Evolutionary conservation across 2,329 filamentous ascomycete genomes (phyloP).

Genomic region (Diplodia seriata): DNA sequence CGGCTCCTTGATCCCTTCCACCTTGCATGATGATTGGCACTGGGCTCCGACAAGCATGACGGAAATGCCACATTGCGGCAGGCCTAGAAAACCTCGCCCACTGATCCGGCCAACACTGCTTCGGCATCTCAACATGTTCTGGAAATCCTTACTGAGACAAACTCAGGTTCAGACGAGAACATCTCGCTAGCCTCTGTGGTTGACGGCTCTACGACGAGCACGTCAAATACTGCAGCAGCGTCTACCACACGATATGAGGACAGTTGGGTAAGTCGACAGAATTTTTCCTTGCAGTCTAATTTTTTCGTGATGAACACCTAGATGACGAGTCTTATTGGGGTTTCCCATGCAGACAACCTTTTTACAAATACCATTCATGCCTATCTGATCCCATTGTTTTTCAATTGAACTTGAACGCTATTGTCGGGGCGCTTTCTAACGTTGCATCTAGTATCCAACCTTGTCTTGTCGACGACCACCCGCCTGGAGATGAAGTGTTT

Average conservation of each 20-base stretch:
- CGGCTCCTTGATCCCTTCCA: neutral
- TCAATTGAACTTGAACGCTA: neutral
- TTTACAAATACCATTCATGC: slow-evolving; percentile 77
- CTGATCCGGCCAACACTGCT: slow-evolving; percentile 63
- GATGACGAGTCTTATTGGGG: slow-evolving; percentile 83
- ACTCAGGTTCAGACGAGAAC: neutral
- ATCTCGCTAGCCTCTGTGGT: neutral
- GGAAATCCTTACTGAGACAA: slow-evolving; percentile 6
- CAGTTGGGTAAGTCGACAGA: slow-evolving; percentile 32
- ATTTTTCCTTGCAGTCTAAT: slow-evolving; percentile 36
- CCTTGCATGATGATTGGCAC: slow-evolving; percentile 86
- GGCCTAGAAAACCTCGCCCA: slow-evolving; percentile 99
- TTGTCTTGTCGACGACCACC: neutral
- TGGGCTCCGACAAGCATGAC: slow-evolving; percentile 89
- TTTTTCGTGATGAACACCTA: slow-evolving; percentile 61
- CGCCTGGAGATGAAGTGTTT: neutral
- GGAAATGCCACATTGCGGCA: slow-evolving; percentile 91
- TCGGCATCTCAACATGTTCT: neutral
- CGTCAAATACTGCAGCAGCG: neutral
- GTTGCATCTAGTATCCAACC: neutral
- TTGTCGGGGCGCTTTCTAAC: neutral
- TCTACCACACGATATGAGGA: neutral
- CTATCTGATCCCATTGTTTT: slow-evolving; percentile 49
- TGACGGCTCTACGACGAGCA: neutral
- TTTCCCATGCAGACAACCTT: slow-evolving; percentile 73